Evolutionary conservation across 768 basidiomycete species (phyloP), one percentile per base, ranked within the genome.

Genomic region (Leccinum barrowsii): DNA sequence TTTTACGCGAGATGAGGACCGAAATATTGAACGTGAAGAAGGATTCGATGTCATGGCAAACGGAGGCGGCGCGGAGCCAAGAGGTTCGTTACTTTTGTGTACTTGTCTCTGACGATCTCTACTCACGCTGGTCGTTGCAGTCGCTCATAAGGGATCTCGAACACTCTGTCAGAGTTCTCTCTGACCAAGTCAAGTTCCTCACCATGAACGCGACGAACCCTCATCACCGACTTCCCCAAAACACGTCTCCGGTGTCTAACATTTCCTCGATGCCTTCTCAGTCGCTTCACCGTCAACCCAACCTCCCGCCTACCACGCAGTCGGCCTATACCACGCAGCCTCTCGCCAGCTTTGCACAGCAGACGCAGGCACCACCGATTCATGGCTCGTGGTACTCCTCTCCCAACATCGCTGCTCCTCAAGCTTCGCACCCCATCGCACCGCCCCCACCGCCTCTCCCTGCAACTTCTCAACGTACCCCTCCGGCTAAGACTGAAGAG

Each of bases 141-240:
- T 77, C 83, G 28, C 76, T 87, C 24, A 89, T 94, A 57, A 82
- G 90, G 59, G 90, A 93, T 44, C 80, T 94, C 57, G 92, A 93
- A 72, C 87, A 86, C 64, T 85, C 84, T 6, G 86, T 94, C 55
- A 80, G 90, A 54, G 65, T 82, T 22, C 76, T 94, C 56, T 81
- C 87, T 30, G 92, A 94, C 52, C 92, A 94, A 69, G 84, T 94
- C 66, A 92, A 91, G 70, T 90, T 85, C 75, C 73, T 91, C 59
- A 84, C 78, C 63, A 75, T 87, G 73, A 90, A 85, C 62, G 65
- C 79, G 11, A 71, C 76, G 35, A 67, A 56, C 50, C 57, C 70
- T 59, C 72, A 72, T 46, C 74, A 78, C 32, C 80, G 71, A 30
- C 55, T 72, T 26, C 60, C 67, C 24, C 63, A 17, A 49, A 78